Percentiles rank a stretch among this genome's conserved stretches.
phyloP scores from a whole-genome alignment of 768 basidiomycete species.

The Naganishia friedmannii region DNA sequence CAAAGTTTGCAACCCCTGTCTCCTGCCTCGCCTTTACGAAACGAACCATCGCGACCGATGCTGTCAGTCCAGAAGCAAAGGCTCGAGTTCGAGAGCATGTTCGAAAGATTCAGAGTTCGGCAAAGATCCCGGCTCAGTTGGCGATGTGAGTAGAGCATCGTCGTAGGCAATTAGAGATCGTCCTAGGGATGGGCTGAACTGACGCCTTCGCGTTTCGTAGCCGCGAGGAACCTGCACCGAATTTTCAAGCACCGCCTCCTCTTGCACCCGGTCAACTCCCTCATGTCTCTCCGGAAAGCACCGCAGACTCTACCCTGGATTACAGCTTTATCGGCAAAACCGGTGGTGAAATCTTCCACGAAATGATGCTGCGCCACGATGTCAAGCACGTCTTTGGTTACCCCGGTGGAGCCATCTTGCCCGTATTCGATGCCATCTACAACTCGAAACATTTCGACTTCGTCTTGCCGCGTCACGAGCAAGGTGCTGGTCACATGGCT shows the following conservation, averaged over 20 bases:
- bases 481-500: slow-evolving; percentile 98
- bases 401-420: slow-evolving; percentile 91
- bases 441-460: slow-evolving; percentile 93
- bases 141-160: slow-evolving; percentile 61
- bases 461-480: slow-evolving; percentile 91
- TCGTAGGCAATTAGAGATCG: too few species aligned
- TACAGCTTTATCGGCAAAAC: slow-evolving; percentile 88
- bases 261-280: slow-evolving; percentile 36
- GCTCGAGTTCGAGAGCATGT: slow-evolving; percentile 74
- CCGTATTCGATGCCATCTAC: slow-evolving; percentile 99
- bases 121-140: slow-evolving; percentile 64
- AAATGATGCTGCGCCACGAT: slow-evolving; percentile 97
- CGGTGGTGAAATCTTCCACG: slow-evolving; percentile 96
- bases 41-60: slow-evolving; percentile 20
- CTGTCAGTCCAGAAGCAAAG: slow-evolving; percentile 64
- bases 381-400: slow-evolving; percentile 98
- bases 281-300: slow-evolving; percentile 37
- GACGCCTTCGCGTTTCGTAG: slow-evolving; percentile 50
- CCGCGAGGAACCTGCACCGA: slow-evolving; percentile 64
- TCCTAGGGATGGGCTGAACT: not conserved
- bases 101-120: slow-evolving; percentile 69
- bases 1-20: slow-evolving; percentile 4
- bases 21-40: slow-evolving; percentile 18
- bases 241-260: slow-evolving; percentile 46
- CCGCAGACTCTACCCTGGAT: slow-evolving; percentile 54